Conservation (phyloP, 192 early-diverging fungal species). For the Rhizoclosmatium globosum region DNA sequence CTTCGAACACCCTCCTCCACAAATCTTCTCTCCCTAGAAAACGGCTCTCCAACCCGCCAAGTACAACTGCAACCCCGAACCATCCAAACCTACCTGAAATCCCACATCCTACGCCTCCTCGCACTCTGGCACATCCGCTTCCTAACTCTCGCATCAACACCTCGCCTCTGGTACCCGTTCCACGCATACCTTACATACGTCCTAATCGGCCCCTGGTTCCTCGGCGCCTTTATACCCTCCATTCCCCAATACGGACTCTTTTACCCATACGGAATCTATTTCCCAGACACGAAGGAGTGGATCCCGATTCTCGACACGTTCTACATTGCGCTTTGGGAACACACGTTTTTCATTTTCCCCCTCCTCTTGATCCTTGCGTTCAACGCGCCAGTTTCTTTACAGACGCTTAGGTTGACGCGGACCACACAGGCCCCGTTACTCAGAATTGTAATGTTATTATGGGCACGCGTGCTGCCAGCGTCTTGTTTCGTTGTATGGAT, state of each 20-base stretch:
- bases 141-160: conserved; percentile 53
- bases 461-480: neutral
- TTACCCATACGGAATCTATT: conserved; percentile 43
- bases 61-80: neutral
- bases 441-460: neutral
- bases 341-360: conserved; percentile 37
- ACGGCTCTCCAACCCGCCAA: neutral
- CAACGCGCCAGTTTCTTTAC: neutral
- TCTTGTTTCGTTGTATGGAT: neutral
- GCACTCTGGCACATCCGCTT: conserved; percentile 41
- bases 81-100: neutral
- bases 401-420: neutral
- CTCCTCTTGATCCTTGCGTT: conserved; percentile 24
- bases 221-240: conserved; percentile 72
- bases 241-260: conserved; percentile 37
- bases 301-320: conserved; percentile 40
- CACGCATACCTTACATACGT: conserved; percentile 52
- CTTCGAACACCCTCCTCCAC: neutral
- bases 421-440: neutral
- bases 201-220: conserved; percentile 71
- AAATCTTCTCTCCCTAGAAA: neutral
- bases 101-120: neutral
- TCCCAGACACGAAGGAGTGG: conserved; percentile 24
- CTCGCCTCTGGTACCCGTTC: conserved; percentile 64
- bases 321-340: conserved; percentile 43